A percentile compares a stretch with the other conserved stretches of the same genome.
These are phyloP conservation scores for Sphagnum tenellum DNA, from an alignment of 225 moss, liverwort and hornwort genomes.

Conservation along the genomic window DNA sequence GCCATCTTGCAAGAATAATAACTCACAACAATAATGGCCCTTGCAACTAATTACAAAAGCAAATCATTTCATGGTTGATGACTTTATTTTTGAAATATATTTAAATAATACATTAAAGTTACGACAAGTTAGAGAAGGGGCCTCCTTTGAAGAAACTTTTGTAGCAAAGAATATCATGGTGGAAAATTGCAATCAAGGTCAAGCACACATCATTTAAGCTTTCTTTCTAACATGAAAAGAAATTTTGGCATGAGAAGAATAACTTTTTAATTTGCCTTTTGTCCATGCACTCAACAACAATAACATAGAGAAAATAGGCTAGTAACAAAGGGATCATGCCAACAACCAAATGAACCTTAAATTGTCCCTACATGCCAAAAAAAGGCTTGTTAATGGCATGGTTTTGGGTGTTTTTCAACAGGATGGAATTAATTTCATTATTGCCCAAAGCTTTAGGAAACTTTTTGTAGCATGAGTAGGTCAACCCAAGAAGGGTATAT, in stretches of 20 bases:
- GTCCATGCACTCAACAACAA: background rate
- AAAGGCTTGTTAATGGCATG: no score
- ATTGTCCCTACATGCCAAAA: no score
- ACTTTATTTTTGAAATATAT: slow-evolving; percentile 80
- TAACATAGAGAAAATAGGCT: slow-evolving; percentile 5
- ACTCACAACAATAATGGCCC: slow-evolving; percentile 21
- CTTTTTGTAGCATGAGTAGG: no score
- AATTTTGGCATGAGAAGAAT: no score
- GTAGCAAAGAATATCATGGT: slow-evolving; percentile 67
- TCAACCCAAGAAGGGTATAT: no score
- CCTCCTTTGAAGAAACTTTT: slow-evolving; percentile 84
- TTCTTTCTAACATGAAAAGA: background rate
- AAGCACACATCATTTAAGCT: slow-evolving; percentile 69
- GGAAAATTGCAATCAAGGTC: slow-evolving; percentile 62
- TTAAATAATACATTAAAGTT: slow-evolving; percentile 74
- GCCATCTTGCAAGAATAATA: slow-evolving; percentile 3
- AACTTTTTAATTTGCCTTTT: background rate
- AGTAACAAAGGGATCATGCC: background rate
- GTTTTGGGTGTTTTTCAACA: no score
- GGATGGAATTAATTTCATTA: no score
- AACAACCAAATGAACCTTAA: no score
- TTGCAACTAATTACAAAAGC: slow-evolving; percentile 66
- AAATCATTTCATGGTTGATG: slow-evolving; percentile 60
- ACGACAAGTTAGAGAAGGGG: slow-evolving; percentile 73
- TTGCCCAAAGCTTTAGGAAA: no score